A percentile compares a stretch with the other conserved stretches of the same genome.
Conservation (phyloP, 768 basidiomycete genomes). For the Leccinum rimulosum region DNA sequence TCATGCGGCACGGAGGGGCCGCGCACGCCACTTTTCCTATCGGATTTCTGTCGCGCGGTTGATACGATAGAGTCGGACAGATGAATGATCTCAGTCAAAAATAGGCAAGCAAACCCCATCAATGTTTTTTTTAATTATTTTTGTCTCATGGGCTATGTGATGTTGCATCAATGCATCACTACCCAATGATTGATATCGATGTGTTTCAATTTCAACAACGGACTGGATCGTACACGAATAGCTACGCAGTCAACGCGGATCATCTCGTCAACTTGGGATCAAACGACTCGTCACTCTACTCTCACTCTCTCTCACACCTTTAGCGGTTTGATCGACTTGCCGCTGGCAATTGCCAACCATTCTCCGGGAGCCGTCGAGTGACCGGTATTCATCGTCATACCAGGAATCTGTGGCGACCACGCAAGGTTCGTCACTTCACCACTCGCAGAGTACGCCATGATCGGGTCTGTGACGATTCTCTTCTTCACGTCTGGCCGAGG, state of each 20-base stretch:
- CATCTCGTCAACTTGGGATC: background rate
- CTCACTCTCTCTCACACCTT: conserved; percentile 55
- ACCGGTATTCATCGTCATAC: conserved; percentile 72
- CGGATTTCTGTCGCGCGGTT: background rate
- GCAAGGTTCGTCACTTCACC: conserved; percentile 80
- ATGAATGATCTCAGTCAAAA: background rate
- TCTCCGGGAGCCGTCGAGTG: conserved; percentile 75
- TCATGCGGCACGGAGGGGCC: background rate
- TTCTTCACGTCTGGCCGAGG: conserved; percentile 82
- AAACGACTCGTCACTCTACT: background rate
- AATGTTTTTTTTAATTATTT: too few relatives aligned
- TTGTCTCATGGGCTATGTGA: too few relatives aligned
- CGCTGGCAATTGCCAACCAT: conserved; percentile 83
- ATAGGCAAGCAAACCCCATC: background rate
- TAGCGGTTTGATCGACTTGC: conserved; percentile 76
- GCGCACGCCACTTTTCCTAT: background rate
- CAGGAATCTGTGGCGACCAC: conserved; percentile 85
- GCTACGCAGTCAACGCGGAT: background rate
- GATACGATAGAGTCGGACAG: background rate
- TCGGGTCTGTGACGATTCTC: conserved; percentile 67
- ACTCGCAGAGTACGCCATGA: conserved; percentile 80
- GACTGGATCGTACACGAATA: background rate
- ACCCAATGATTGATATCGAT: background rate
- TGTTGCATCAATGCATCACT: background rate
- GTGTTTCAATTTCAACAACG: background rate